Evolutionary conservation across 2,329 filamentous ascomycete species (phyloP), one percentile per base, ranked within the genome.

Genomic region (Penicillium sp.): DNA sequence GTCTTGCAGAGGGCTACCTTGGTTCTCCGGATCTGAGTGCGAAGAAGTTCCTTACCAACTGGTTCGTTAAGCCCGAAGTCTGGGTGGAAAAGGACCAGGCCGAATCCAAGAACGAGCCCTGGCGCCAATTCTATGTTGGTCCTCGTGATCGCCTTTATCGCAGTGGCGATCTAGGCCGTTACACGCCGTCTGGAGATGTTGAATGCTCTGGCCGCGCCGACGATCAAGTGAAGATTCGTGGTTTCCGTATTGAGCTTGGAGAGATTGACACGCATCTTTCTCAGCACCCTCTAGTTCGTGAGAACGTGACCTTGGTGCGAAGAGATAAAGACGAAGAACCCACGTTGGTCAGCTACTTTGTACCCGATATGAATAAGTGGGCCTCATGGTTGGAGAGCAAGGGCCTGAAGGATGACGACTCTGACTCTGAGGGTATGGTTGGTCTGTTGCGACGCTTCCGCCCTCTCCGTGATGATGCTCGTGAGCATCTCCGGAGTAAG

Each of bases 211-310:
- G 93, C 22, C 83, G 94, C 56, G 86, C 86, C 25, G 93, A 97
- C 68, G 84, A 88, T 63, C 93, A 97, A 71, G 90, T 97, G 77
- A 99, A 97, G 80, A 93, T 97, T 62, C 88, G 94, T 57, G 93
- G 93, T 1, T 97, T 97, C 81, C 84, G 93, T 58, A 96, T 99
- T 63, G 94, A 99, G 76, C 85, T 97, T 43, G 88, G 88, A 60
- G 94, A 97, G 63, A 97, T 97, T 63, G 92, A 97, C 73, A 88
- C 82, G 40, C 88, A 96, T 71, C 77, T 97, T 44, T 88, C 85
- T 51, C 82, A 86, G 42, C 84, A 90, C 74, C 85, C 84, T 0
- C 76, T 95, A 25, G 84, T 97, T 25, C 83, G 90, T 38, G 93
- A 97, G 62, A 91, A 89, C 73, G 87, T 90, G 63, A 97, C 93